phyloP scores from a whole-genome alignment of 129 eudicot species.

The Lonicera japonica region DNA sequence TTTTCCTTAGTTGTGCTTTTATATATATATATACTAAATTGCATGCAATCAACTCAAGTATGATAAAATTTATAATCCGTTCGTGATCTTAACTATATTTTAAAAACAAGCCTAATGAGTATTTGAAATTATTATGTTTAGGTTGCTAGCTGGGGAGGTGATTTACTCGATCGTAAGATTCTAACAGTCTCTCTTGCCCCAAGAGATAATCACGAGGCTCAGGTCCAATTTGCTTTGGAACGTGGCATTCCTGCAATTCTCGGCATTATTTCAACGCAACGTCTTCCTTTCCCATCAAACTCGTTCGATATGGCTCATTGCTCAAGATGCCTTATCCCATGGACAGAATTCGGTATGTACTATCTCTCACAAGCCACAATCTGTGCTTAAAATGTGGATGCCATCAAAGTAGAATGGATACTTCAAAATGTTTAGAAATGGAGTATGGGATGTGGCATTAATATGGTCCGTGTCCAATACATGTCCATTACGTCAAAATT shows the following conservation, averaged over 20 bases:
- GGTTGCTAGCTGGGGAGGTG: conserved; percentile 99
- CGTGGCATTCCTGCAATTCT: conserved; percentile 98
- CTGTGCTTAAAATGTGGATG: too few relatives aligned
- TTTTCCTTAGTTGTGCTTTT: too few relatives aligned
- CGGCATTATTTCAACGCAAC: conserved; percentile 88
- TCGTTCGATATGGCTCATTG: conserved; percentile 99
- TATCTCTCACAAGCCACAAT: not conserved
- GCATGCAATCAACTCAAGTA: too few relatives aligned
- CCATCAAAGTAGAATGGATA: too few relatives aligned
- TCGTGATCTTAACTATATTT: too few relatives aligned
- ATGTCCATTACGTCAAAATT: too few relatives aligned
- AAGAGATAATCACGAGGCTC: conserved; percentile 97
- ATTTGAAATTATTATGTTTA: conserved; percentile 18
- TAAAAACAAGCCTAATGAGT: not conserved
- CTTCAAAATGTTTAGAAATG: too few relatives aligned
- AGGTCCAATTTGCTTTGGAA: conserved; percentile 94
- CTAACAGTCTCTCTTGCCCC: conserved; percentile 94
- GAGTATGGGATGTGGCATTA: too few relatives aligned
- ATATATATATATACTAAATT: too few relatives aligned
- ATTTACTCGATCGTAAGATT: conserved; percentile 85
- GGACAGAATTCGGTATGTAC: conserved; percentile 90
- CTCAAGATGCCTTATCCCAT: conserved; percentile 96
- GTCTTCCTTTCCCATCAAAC: conserved; percentile 97
- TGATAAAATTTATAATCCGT: too few relatives aligned
- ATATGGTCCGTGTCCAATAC: too few relatives aligned